A percentile compares a stretch with the other conserved stretches of the same genome.
These are phyloP conservation scores for Podaxis sp. DNA, from an alignment of 768 basidiomycete genomes.

Conservation along the genomic window DNA sequence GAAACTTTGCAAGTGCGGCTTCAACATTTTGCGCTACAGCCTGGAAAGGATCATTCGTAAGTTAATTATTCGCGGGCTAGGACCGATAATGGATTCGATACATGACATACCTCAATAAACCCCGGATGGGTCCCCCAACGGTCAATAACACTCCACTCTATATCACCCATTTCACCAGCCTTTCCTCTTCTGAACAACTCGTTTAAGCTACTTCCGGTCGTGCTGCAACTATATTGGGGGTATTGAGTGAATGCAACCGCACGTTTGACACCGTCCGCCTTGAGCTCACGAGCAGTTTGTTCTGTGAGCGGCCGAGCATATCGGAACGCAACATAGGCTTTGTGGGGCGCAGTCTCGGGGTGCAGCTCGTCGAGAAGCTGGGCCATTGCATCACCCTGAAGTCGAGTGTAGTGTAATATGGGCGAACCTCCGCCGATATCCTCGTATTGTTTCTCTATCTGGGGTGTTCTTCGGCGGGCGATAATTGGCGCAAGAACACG, in stretches of 20 bases:
- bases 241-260: slow-evolving; percentile 98
- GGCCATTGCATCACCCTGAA: slow-evolving; percentile 91
- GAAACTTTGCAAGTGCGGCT: slow-evolving; percentile 76
- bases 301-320: slow-evolving; percentile 89
- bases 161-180: slow-evolving; percentile 57
- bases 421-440: slow-evolving; percentile 97
- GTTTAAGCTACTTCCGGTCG: slow-evolving; percentile 96
- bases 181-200: slow-evolving; percentile 76
- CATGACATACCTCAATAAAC: slow-evolving; percentile 77
- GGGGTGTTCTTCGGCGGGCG: slow-evolving; percentile 84
- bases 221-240: slow-evolving; percentile 98
- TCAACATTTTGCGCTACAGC: slow-evolving; percentile 90
- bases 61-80: slow-evolving; percentile 9
- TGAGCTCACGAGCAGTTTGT: slow-evolving; percentile 80
- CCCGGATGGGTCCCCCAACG: slow-evolving; percentile 96
- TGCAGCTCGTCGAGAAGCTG: slow-evolving; percentile 91
- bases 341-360: slow-evolving; percentile 92
- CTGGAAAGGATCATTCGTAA: slow-evolving; percentile 39
- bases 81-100: slow-evolving; percentile 1
- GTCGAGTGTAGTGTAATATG: slow-evolving; percentile 84
- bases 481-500: slow-evolving; percentile 83
- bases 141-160: slow-evolving; percentile 98
- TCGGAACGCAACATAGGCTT: slow-evolving; percentile 93
- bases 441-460: slow-evolving; percentile 92
- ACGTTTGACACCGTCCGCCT: slow-evolving; percentile 84